Evolutionary conservation across 495 filamentous ascomycete species (phyloP).

Genomic region (Daldinia grandis): DNA sequence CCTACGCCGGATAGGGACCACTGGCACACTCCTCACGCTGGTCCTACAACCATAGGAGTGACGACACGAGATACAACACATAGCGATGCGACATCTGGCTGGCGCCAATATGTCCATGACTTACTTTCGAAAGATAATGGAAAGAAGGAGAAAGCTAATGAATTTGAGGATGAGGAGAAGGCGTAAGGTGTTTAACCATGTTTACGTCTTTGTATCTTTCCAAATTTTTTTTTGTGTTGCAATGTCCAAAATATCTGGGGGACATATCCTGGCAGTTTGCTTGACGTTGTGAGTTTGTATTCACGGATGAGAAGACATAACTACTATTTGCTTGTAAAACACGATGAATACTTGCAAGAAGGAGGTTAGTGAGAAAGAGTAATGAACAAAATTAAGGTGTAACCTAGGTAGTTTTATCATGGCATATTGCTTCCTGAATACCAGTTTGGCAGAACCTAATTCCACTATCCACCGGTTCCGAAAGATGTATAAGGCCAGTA

Average conservation of each 20-base stretch:
- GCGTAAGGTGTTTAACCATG: neutral
- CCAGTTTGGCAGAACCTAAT: slow-evolving; percentile 1
- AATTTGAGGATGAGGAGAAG: slow-evolving; percentile 1
- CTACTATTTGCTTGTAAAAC: slow-evolving; percentile 21
- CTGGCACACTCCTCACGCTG: slow-evolving; percentile 23
- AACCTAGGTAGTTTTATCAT: slow-evolving; percentile 26
- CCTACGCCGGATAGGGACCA: slow-evolving; percentile 29
- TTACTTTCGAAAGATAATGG: slow-evolving; percentile 6
- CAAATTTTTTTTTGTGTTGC: slow-evolving; percentile 15
- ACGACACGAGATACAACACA: neutral
- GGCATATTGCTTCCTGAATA: slow-evolving; percentile 16
- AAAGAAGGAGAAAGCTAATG: neutral
- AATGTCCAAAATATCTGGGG: slow-evolving; percentile 9
- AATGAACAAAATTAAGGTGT: slow-evolving; percentile 6
- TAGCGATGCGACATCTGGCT: neutral
- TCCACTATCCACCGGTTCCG: neutral
- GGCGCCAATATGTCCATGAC: slow-evolving; percentile 12
- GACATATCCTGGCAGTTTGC: slow-evolving; percentile 15
- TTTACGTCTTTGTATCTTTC: neutral
- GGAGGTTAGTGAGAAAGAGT: neutral
- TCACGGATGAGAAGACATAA: slow-evolving; percentile 1
- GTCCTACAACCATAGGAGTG: slow-evolving; percentile 4
- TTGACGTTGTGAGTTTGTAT: slow-evolving; percentile 27
- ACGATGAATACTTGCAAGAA: slow-evolving; percentile 12
- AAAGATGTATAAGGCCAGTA: no score